phyloP scores from a whole-genome alignment of 1,139 yeast species.

The Scheffersomyces stambukii region DNA sequence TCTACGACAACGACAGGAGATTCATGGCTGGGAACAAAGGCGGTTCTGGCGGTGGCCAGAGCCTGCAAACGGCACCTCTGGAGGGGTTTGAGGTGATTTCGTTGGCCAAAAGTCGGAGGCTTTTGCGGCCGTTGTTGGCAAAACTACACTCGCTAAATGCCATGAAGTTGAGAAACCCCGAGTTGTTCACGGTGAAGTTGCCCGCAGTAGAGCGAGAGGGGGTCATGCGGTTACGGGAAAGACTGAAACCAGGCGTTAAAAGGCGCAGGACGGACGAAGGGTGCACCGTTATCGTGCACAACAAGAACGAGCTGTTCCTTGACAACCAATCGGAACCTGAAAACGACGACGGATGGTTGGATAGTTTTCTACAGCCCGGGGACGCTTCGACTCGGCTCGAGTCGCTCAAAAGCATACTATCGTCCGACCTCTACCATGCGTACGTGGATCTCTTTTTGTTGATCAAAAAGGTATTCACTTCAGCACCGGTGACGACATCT shows the following conservation, averaged over 20 bases:
- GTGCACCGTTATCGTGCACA: no score
- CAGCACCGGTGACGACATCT: no score
- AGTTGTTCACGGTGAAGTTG: no score
- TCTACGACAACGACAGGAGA: no score
- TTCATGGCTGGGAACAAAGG: no score
- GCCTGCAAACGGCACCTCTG: not conserved
- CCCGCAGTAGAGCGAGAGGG: no score
- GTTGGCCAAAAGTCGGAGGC: slow-evolving; percentile 11
- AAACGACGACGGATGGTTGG: slow-evolving; percentile 1
- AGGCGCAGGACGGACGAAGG: no score
- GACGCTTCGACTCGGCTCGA: slow-evolving; percentile 2
- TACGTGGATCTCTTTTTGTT: slow-evolving; percentile 4
- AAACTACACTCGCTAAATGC: slow-evolving; percentile 34
- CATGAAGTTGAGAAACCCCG: slow-evolving; percentile 20
- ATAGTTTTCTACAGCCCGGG: slow-evolving; percentile 2
- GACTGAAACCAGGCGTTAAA: not conserved
- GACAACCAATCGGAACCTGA: no score
- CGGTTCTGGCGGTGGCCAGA: not conserved
- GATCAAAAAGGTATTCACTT: slow-evolving; percentile 12
- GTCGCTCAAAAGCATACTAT: slow-evolving; percentile 2
- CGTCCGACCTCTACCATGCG: slow-evolving; percentile 6
- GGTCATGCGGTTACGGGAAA: no score
- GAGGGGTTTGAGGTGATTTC: not conserved
- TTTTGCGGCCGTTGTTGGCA: slow-evolving; percentile 34
- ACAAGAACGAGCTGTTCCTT: no score